Conservation (phyloP, 164 flowering plant species). For the Kalanchoe fedtschenkoi region DNA sequence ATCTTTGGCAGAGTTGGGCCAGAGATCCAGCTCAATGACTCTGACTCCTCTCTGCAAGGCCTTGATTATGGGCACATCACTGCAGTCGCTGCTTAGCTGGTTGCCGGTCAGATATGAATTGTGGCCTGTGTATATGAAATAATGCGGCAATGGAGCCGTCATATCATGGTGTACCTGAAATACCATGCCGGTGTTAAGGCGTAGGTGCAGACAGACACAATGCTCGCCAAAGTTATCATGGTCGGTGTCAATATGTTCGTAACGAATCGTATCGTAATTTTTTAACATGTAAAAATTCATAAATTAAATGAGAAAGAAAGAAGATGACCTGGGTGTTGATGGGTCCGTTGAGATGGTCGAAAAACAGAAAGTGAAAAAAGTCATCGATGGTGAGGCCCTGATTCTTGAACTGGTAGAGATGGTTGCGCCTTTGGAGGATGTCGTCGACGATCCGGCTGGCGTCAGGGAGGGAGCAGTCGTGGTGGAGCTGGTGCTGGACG, state of each 20-base stretch:
- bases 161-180: slow-evolving; percentile 70
- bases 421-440: slow-evolving; percentile 26
- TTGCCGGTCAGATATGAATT: slow-evolving; percentile 86
- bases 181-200: background rate
- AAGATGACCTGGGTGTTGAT: slow-evolving; percentile 35
- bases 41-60: slow-evolving; percentile 65
- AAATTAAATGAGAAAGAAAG: background rate
- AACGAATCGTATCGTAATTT: too few species aligned
- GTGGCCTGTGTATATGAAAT: slow-evolving; percentile 81
- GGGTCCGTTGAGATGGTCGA: slow-evolving; percentile 62
- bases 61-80: slow-evolving; percentile 60
- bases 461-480: slow-evolving; percentile 17
- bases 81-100: slow-evolving; percentile 80
- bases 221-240: background rate
- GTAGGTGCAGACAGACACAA: background rate
- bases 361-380: slow-evolving; percentile 53
- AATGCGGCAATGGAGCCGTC: slow-evolving; percentile 76
- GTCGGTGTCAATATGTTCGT: background rate
- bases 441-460: slow-evolving; percentile 34
- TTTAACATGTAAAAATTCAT: background rate
- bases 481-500: slow-evolving; percentile 46
- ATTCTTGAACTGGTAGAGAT: slow-evolving; percentile 8
- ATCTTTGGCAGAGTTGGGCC: slow-evolving; percentile 67
- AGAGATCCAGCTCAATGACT: slow-evolving; percentile 73
- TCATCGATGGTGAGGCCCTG: slow-evolving; percentile 30